Base-by-base conservation (phyloP, 106 monocot species). In the Dendrobium officinale region DNA sequence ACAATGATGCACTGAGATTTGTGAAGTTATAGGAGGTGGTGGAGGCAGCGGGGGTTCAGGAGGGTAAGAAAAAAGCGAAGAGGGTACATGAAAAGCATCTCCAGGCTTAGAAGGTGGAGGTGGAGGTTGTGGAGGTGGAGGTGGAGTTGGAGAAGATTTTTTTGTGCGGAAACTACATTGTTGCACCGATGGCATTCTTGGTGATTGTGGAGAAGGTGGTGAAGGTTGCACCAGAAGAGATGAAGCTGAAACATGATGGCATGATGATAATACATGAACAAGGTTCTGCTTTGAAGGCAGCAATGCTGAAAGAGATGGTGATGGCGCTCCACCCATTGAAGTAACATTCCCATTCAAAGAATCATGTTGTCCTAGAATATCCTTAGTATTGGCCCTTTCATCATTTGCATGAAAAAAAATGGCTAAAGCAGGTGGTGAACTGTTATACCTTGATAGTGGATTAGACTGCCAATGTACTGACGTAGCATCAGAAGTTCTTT, bases 391-490 rank as follows among this genome's bases (percentile, higher is more conserved):
- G 26, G 26, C 26, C 49, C 49, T 76, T 82, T 84, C 83, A 79
- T 80, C 75, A 54, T 86, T 82, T 58, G 41, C 42, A 54, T 75
- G 78, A 81, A 77, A 73, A 77, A 79, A 79, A 79, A 87, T 87
- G 24, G 88, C 92, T 31, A 93, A 75, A 81, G 88, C 94, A 80
- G 97, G 82, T 29, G 95, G 98, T 44, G 91, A 79, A 82, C 95
- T 98, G 75, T 91, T 88, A 77, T 98, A 93, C 75, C 98, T 89
- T 44, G 92, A 91, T 73, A 95, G 89, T 72, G 91, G 98, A 83
- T 95, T 88, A 45, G 84, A 85, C 72, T 91, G 89, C 47, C 83
- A 70, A 80, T 87, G 64, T 55, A 94, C 85, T 73, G 87, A 85
- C 44, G 80, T 83, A 73, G 94, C 89, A 84, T 84, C 79, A 66